Conservation (phyloP, 1,139 yeast species). For the Yueomyces sp. region DNA sequence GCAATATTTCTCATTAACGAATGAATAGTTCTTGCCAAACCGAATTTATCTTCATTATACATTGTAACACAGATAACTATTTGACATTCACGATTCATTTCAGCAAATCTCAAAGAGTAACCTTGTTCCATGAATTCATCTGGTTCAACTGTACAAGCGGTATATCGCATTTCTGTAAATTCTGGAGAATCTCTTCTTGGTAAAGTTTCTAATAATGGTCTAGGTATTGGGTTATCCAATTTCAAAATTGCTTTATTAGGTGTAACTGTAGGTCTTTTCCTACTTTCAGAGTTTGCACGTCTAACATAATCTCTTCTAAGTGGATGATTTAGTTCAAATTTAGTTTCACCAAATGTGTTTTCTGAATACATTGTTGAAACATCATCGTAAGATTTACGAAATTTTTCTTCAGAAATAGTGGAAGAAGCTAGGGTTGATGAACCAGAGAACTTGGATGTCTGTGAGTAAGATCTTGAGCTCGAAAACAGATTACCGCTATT, state of each 20-base stretch:
- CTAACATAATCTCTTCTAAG: constrained; percentile 35
- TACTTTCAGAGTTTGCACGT: constrained; percentile 43
- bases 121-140: constrained; percentile 72
- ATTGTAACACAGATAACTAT: constrained; percentile 82
- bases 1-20: constrained; percentile 87
- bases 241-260: constrained; percentile 53
- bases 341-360: constrained; percentile 27
- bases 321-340: constrained; percentile 28
- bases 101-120: constrained; percentile 72
- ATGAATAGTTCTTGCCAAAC: constrained; percentile 86
- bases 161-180: constrained; percentile 85
- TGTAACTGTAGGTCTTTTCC: constrained; percentile 53
- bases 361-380: constrained; percentile 24
- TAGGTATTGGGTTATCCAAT: constrained; percentile 86
- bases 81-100: constrained; percentile 79
- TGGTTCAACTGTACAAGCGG: constrained; percentile 87
- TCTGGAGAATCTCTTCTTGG: constrained; percentile 84
- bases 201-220: constrained; percentile 63
- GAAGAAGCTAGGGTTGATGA: constrained; percentile 18
- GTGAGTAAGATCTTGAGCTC: constrained; percentile 9
- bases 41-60: constrained; percentile 87
- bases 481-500: constrained; percentile 4
- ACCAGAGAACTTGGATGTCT: constrained; percentile 11
- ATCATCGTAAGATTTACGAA: constrained; percentile 18
- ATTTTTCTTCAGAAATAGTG: constrained; percentile 14